A percentile compares a stretch with the other conserved stretches of the same genome.
These are phyloP conservation scores for Colletotrichum destructivum DNA, from an alignment of 2,329 filamentous ascomycete genomes.

Conservation along the genomic window DNA sequence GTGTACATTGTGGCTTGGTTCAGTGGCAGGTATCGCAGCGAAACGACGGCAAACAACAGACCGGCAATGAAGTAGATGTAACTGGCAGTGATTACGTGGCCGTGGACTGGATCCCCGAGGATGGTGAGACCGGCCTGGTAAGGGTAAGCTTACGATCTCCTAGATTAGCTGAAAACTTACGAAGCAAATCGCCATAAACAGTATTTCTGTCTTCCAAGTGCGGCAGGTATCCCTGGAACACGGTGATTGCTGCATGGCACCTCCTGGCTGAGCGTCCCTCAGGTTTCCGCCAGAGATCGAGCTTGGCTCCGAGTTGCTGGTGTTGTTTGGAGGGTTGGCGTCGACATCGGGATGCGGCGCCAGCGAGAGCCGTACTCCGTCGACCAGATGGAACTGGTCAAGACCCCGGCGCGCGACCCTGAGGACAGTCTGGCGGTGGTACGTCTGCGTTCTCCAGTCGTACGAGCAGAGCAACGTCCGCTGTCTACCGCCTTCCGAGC, in stretches of 20 bases:
- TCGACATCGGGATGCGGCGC: neutral
- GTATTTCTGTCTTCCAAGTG: neutral
- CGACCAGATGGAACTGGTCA: slow-evolving; percentile 1
- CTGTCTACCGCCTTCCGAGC: slow-evolving; percentile 61
- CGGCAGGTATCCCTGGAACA: neutral
- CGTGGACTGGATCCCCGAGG: neutral
- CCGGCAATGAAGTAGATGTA: neutral
- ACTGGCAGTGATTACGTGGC: too few species aligned
- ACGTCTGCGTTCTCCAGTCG: slow-evolving; percentile 57
- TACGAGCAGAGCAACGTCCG: slow-evolving; percentile 62
- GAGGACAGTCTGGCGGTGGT: slow-evolving; percentile 60
- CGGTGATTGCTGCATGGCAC: too few species aligned
- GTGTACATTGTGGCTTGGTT: neutral
- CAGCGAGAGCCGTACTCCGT: neutral
- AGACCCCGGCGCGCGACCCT: slow-evolving; percentile 48
- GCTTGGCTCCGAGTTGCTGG: neutral
- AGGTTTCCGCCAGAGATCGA: neutral
- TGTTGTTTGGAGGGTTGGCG: neutral
- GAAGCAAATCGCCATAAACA: neutral
- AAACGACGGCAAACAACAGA: neutral
- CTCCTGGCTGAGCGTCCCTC: neutral
- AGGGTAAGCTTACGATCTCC: neutral
- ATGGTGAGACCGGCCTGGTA: neutral
- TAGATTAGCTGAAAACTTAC: neutral
- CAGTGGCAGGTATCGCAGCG: neutral